Evolutionary conservation across 1,284 basidiomycete species (phyloP), one percentile per base, ranked within the genome.

Genomic region (Trametes sp.): DNA sequence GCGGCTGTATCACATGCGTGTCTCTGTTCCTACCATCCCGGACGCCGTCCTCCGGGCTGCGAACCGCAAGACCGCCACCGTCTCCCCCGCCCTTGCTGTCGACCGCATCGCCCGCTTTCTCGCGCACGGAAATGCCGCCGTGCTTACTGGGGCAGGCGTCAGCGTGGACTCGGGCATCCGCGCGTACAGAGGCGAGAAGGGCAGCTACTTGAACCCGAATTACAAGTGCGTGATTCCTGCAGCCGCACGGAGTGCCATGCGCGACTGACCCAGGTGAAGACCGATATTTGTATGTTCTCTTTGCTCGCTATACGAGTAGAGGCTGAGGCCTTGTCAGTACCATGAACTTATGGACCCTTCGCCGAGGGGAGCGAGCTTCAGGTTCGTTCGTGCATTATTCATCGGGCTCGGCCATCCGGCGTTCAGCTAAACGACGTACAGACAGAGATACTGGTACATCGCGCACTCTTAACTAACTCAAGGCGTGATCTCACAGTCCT

Each of bases 91-190:
- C 19, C 83, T 82, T 53, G 93, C 92, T 3, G 79, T 88, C 29
- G 80, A 89, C 23, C 84, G 88, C 58, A 83, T 96, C 38, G 78
- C 86, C 4, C 73, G 79, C 2, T 96, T 96, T 70, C 76, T 97
- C 13, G 75, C 80, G 0, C 78, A 81, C 1, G 93, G 92, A 42
- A 88, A 87, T 75, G 87, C 88, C 31, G 78, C 89, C 0, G 78
- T 96, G 6, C 74, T 98, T 54, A 96, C 94, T 0, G 95, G 95
- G 0, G 95, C 95, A 0, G 95, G 96, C 4, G 92, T 97, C 62
- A 94, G 92, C 73, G 95, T 97, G 23, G 95, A 98, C 74, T 93
- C 90, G 21, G 95, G 95, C 29, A 96, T 98, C 62, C 82, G 94
- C 67, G 94, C 95, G 16, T 96, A 96, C 76, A 81, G 94, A 65